Evolutionary conservation across 805 yeast species (phyloP).

Genomic region (Pichia gijzeniarum): DNA sequence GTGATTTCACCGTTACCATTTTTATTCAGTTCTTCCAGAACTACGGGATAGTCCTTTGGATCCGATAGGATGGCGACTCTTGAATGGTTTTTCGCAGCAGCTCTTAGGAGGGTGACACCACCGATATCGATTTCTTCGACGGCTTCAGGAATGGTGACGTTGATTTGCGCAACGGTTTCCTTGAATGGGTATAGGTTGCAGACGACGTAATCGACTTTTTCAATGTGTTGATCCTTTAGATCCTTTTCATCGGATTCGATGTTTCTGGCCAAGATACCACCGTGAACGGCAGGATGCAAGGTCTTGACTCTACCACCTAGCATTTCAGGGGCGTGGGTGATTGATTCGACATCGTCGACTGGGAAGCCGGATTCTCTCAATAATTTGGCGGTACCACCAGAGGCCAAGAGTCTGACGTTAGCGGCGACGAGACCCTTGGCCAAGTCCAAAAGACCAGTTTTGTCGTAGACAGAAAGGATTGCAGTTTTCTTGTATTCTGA

Average conservation of each 20-base stretch:
- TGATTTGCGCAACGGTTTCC: slow-evolving; percentile 92
- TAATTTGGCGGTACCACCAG: slow-evolving; percentile 95
- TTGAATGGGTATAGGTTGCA: slow-evolving; percentile 98
- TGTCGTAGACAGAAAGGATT: slow-evolving; percentile 93
- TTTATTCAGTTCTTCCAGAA: slow-evolving; percentile 64
- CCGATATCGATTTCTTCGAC: slow-evolving; percentile 99
- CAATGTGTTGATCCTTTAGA: slow-evolving; percentile 81
- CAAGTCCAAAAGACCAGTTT: slow-evolving; percentile 90
- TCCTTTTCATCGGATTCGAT: slow-evolving; percentile 87
- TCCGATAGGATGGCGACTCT: slow-evolving; percentile 94
- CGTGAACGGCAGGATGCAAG: slow-evolving; percentile 97
- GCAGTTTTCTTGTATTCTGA: slow-evolving; percentile 65
- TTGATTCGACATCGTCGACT: slow-evolving; percentile 89
- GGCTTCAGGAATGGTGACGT: slow-evolving; percentile 94
- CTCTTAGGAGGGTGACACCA: slow-evolving; percentile 94
- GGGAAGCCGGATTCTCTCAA: slow-evolving; percentile 97
- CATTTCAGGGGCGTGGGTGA: slow-evolving; percentile 99
- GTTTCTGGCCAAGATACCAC: slow-evolving; percentile 93
- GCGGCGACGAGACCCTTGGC: slow-evolving; percentile 91
- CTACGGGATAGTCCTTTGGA: slow-evolving; percentile 86
- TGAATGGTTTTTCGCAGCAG: slow-evolving; percentile 97
- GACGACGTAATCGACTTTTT: slow-evolving; percentile 93
- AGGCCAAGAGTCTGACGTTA: slow-evolving; percentile 87
- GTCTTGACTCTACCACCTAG: slow-evolving; percentile 98
- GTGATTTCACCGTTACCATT: slow-evolving; percentile 55